Evolutionary conservation across 1,284 basidiomycete species (phyloP).

Genomic region (Paramarasmius palmivorus): DNA sequence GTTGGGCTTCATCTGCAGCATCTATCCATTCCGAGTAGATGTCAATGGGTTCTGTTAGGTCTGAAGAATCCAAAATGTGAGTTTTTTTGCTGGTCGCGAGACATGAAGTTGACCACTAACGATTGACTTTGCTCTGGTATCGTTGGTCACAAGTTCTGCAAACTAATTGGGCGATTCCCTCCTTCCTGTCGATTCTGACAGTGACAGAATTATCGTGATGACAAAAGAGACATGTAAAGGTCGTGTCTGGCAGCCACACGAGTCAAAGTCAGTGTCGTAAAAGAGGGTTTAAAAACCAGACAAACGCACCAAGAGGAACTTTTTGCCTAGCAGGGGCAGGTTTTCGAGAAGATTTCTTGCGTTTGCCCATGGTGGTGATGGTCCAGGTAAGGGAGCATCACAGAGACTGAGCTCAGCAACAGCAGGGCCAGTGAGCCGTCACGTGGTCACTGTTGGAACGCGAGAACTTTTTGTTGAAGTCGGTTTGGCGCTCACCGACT

Average conservation of each 20-base stretch:
- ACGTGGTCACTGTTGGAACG: not conserved
- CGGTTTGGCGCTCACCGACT: not conserved
- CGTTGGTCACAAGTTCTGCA: slow-evolving; percentile 82
- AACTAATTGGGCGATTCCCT: slow-evolving; percentile 73
- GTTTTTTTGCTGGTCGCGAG: slow-evolving; percentile 17
- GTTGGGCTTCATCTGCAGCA: slow-evolving; percentile 83
- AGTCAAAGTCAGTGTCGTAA: slow-evolving; percentile 9
- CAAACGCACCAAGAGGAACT: slow-evolving; percentile 71
- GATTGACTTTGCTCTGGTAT: slow-evolving; percentile 82
- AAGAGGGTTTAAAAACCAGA: slow-evolving; percentile 7
- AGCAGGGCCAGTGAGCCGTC: not conserved
- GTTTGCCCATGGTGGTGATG: slow-evolving; percentile 67
- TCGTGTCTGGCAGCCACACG: slow-evolving; percentile 52
- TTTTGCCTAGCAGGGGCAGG: slow-evolving; percentile 53
- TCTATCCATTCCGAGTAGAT: slow-evolving; percentile 94
- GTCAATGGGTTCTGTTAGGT: slow-evolving; percentile 86
- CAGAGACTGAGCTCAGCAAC: too few relatives aligned
- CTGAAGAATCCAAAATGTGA: slow-evolving; percentile 34
- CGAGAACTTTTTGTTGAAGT: not conserved
- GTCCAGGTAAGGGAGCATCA: not conserved
- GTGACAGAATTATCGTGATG: slow-evolving; percentile 89
- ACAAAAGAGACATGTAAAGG: slow-evolving; percentile 87
- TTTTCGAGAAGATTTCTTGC: slow-evolving; percentile 84
- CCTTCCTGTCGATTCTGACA: slow-evolving; percentile 83
- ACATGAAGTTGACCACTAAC: slow-evolving; percentile 45